Evolutionary conservation across 306 rosid genomes (phyloP).

Genomic region (Hippophae gyantsensis): DNA sequence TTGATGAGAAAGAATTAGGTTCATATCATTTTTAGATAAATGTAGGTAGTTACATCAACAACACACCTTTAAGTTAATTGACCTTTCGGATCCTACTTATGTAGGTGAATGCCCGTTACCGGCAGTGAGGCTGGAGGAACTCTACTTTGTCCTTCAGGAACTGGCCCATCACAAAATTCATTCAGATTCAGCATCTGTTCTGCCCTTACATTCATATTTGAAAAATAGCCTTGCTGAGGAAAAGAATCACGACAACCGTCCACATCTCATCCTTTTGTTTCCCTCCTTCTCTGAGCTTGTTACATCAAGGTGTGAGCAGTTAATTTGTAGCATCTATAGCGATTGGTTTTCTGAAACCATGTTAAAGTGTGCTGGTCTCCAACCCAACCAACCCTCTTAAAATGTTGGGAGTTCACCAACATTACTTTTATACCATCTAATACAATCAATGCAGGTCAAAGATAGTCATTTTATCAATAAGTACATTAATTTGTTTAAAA

Average conservation of each 20-base stretch:
- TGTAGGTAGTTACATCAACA: background rate
- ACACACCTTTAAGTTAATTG: conserved; percentile 14
- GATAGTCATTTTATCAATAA: too few relatives aligned
- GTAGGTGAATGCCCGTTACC: conserved; percentile 76
- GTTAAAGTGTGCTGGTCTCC: background rate
- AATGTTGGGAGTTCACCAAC: too few relatives aligned
- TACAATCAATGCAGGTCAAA: too few relatives aligned
- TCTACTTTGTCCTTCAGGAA: conserved; percentile 62
- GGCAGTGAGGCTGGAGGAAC: conserved; percentile 76
- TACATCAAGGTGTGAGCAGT: conserved; percentile 59
- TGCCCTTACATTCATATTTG: conserved; percentile 50
- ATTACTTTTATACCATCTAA: too few relatives aligned
- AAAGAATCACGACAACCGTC: conserved; percentile 35
- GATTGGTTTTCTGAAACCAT: background rate
- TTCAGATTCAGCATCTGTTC: conserved; percentile 49
- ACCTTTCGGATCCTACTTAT: conserved; percentile 19
- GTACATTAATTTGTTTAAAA: too few relatives aligned
- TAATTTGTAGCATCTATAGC: background rate
- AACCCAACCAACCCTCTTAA: background rate
- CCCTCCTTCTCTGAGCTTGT: conserved; percentile 82
- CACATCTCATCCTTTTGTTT: conserved; percentile 70
- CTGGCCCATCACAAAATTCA: conserved; percentile 55
- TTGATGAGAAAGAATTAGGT: conserved; percentile 78
- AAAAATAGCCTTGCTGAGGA: conserved; percentile 40
- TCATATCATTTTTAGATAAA: conserved; percentile 6